Percentiles rank a stretch among this genome's conserved stretches.
phyloP scores from a whole-genome alignment of 495 filamentous ascomycete genomes.

The Aspergillus mulundensis region DNA sequence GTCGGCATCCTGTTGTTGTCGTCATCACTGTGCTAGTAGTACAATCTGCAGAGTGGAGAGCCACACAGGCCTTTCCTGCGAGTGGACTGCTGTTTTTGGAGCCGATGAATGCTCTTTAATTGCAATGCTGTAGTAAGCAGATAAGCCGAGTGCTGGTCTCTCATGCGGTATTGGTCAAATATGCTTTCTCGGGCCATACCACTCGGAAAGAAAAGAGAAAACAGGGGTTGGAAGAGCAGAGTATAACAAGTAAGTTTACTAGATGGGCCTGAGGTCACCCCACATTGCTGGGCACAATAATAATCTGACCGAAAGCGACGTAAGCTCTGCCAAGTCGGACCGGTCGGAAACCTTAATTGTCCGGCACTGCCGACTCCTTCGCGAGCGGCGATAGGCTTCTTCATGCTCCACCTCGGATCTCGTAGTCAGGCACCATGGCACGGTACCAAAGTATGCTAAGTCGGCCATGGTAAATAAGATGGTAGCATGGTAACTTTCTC shows the following conservation, averaged over 20 bases:
- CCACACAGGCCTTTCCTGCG: neutral
- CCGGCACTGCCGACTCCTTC: neutral
- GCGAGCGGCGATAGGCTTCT: neutral
- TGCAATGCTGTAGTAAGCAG: no score
- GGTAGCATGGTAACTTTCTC: no score
- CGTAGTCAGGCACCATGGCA: no score
- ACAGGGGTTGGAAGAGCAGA: neutral
- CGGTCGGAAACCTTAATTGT: constrained; percentile 3
- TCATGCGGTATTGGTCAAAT: neutral
- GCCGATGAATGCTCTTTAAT: neutral
- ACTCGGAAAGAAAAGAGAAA: neutral
- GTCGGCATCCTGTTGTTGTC: constrained; percentile 7
- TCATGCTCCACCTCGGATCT: neutral
- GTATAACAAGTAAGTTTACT: no score
- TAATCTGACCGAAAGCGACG: neutral
- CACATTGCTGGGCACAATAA: no score
- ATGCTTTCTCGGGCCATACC: neutral
- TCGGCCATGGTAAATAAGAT: no score
- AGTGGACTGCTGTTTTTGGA: neutral
- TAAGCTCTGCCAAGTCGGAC: neutral
- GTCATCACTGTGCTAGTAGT: constrained; percentile 8
- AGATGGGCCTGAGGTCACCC: neutral
- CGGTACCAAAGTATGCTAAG: no score
- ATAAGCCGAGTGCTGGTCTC: neutral
- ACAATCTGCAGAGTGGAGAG: neutral